phyloP scores from a whole-genome alignment of 2,329 filamentous ascomycete species.

The Ophiocordyceps camponoti-leonardi region DNA sequence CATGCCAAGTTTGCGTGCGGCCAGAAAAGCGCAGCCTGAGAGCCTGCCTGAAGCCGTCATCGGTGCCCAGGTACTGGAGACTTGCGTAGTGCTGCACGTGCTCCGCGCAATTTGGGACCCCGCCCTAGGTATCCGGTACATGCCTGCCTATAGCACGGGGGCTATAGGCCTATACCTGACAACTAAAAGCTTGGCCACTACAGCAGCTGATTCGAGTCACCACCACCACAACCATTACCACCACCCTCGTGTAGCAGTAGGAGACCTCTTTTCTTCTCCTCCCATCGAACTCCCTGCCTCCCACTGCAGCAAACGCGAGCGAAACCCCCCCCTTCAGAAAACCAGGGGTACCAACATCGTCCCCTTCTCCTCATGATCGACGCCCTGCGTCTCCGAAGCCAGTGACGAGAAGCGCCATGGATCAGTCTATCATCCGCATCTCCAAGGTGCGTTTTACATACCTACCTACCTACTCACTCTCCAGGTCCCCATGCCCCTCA shows the following conservation, averaged over 20 bases:
- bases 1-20: too few species aligned
- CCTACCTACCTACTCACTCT: constrained; percentile 1
- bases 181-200: background rate
- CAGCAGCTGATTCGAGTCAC: too few species aligned
- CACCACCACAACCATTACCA: too few species aligned
- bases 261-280: background rate
- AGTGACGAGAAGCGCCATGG: constrained; percentile 20
- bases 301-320: background rate
- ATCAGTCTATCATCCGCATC: constrained; percentile 78
- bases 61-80: background rate
- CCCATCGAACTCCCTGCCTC: background rate
- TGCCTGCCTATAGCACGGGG: too few species aligned
- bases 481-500: constrained; percentile 7
- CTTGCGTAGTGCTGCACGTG: background rate
- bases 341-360: background rate
- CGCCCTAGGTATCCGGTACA: too few species aligned
- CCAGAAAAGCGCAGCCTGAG: too few species aligned
- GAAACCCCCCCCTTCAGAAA: too few species aligned
- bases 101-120: too few species aligned
- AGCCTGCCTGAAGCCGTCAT: background rate
- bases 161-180: too few species aligned
- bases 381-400: constrained; percentile 1
- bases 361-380: constrained; percentile 3
- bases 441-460: constrained; percentile 44
- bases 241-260: too few species aligned